A percentile compares a stretch with the other conserved stretches of the same genome.
phyloP scores from a whole-genome alignment of 345 rosid genomes.

The Salix dunnii region DNA sequence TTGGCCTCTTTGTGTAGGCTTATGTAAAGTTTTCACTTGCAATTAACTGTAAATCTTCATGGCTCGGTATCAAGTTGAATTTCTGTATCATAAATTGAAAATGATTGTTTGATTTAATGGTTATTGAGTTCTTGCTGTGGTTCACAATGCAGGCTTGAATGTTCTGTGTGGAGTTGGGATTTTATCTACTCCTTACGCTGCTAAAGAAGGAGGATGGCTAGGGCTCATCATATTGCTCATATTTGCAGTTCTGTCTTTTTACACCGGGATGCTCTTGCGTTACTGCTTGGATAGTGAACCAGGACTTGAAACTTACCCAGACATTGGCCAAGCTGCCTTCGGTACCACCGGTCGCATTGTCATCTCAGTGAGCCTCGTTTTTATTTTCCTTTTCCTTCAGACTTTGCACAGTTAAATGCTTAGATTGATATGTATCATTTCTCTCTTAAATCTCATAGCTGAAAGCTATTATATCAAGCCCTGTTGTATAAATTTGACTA shows the following conservation, averaged over 20 bases:
- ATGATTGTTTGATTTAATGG: background rate
- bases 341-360: slow-evolving; percentile 65
- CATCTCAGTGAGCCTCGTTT: slow-evolving; percentile 55
- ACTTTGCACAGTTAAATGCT: background rate
- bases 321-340: slow-evolving; percentile 92
- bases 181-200: slow-evolving; percentile 86
- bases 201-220: slow-evolving; percentile 89
- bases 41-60: background rate
- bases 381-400: background rate
- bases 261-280: slow-evolving; percentile 88
- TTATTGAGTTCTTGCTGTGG: background rate
- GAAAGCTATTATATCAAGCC: background rate
- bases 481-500: background rate
- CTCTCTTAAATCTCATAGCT: background rate
- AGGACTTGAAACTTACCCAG: slow-evolving; percentile 85
- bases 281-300: slow-evolving; percentile 81
- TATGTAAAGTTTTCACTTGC: background rate
- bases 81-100: background rate
- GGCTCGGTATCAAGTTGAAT: background rate
- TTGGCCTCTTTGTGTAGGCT: background rate
- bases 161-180: slow-evolving; percentile 96
- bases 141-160: slow-evolving; percentile 57
- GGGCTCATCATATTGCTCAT: slow-evolving; percentile 57
- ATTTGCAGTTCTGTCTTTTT: slow-evolving; percentile 71
- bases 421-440: background rate